Percentiles rank a stretch among this genome's conserved stretches.
Evolutionary conservation across 2,329 filamentous ascomycete genomes (phyloP).

Genomic region (Aspergillus viridinutans): DNA sequence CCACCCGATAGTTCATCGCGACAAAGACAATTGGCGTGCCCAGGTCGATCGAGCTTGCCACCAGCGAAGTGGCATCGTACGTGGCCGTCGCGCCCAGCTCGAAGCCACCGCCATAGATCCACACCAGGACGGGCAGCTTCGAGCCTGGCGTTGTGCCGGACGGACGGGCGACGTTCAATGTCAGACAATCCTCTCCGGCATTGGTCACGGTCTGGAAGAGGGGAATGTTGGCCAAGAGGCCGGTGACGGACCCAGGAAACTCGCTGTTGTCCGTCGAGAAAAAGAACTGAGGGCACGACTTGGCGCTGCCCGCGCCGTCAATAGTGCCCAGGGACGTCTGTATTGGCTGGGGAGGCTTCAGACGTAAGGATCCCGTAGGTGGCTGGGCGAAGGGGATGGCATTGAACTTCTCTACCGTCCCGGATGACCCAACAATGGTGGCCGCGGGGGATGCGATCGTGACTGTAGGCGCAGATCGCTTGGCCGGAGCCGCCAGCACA

Average conservation of each 20-base stretch:
- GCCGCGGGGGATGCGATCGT: slow-evolving; percentile 49
- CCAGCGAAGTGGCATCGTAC: slow-evolving; percentile 34
- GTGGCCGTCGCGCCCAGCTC: slow-evolving; percentile 45
- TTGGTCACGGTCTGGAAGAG: slow-evolving; percentile 54
- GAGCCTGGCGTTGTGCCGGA: slow-evolving; percentile 50
- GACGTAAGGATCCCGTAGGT: slow-evolving; percentile 61
- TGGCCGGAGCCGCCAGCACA: slow-evolving; percentile 18
- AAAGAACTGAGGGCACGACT: slow-evolving; percentile 69
- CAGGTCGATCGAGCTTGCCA: slow-evolving; percentile 38
- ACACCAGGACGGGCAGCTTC: slow-evolving; percentile 64
- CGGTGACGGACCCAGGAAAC: slow-evolving; percentile 45
- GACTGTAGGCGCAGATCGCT: slow-evolving; percentile 50
- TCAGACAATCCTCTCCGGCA: slow-evolving; percentile 62
- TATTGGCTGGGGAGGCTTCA: slow-evolving; percentile 64
- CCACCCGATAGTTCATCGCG: slow-evolving; percentile 72
- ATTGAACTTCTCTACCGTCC: slow-evolving; percentile 62
- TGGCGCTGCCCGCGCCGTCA: slow-evolving; percentile 55
- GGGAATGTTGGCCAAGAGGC: slow-evolving; percentile 51
- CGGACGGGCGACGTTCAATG: slow-evolving; percentile 57
- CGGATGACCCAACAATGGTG: slow-evolving; percentile 44
- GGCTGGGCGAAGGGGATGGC: slow-evolving; percentile 73
- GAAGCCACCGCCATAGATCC: slow-evolving; percentile 64
- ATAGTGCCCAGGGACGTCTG: slow-evolving; percentile 56
- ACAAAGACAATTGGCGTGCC: slow-evolving; percentile 69
- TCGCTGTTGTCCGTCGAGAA: slow-evolving; percentile 48